Percentiles rank a stretch among this genome's conserved stretches.
phyloP scores from a whole-genome alignment of 306 rosid species.

The Astragalus membranaceus region DNA sequence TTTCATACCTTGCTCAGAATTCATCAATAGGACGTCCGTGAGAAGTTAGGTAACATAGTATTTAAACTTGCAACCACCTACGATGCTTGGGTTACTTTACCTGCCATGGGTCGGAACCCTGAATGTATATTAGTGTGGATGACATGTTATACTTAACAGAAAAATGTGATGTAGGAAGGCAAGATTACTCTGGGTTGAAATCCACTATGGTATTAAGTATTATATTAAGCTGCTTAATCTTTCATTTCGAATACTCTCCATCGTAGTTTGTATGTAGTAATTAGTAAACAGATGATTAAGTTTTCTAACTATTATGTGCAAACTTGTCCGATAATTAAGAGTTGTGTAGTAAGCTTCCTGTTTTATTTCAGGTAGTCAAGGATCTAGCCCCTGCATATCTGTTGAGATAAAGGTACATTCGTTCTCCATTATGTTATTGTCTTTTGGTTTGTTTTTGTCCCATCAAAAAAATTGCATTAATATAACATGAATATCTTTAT shows the following conservation, averaged over 20 bases:
- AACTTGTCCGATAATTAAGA: background rate
- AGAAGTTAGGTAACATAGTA: background rate
- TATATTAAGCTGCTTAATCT: too few relatives aligned
- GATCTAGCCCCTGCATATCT: conserved; percentile 52
- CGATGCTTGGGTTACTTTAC: background rate
- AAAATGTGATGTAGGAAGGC: too few relatives aligned
- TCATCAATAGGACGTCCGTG: background rate
- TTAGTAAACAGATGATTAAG: background rate
- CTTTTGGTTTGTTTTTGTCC: background rate
- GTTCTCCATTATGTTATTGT: background rate
- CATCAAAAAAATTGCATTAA: background rate
- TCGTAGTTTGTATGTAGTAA: background rate
- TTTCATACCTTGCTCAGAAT: background rate
- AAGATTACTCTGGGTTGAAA: too few relatives aligned
- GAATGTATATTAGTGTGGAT: too few relatives aligned
- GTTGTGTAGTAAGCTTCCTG: conserved; percentile 6
- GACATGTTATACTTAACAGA: too few relatives aligned
- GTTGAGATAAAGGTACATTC: conserved; percentile 81
- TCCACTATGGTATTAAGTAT: too few relatives aligned
- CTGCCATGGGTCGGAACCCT: too few relatives aligned
- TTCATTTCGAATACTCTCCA: too few relatives aligned
- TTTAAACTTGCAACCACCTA: background rate
- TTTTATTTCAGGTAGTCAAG: conserved; percentile 51
- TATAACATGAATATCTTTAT: conserved; percentile 8
- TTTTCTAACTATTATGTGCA: background rate